These are phyloP conservation scores for Saccharum hybrid DNA, from an alignment of 202 grass and related monocot genomes.

Conservation along the genomic window DNA sequence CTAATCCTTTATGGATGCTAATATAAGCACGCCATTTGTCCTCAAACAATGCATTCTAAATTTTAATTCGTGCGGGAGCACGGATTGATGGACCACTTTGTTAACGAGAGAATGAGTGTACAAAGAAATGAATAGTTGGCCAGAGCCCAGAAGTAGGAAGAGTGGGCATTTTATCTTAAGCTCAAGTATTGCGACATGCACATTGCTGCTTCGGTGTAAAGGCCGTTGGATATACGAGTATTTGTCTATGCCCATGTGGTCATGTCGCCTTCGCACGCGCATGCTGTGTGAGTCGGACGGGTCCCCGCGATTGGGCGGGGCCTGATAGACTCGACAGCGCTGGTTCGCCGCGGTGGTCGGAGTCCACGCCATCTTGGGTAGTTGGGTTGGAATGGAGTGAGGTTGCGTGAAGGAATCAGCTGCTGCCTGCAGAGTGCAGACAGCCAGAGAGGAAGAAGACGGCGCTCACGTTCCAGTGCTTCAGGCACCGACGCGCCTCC, in stretches of 20 bases:
- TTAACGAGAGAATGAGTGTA: neutral
- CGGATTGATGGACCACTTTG: too few species aligned
- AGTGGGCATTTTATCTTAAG: neutral
- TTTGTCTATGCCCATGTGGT: neutral
- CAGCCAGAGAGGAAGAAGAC: constrained; percentile 1
- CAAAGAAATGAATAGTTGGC: too few species aligned
- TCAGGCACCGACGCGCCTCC: neutral
- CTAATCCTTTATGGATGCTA: neutral
- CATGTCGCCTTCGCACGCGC: neutral
- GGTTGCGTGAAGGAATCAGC: constrained; percentile 51
- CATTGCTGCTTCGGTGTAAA: neutral
- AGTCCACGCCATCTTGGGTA: constrained; percentile 11
- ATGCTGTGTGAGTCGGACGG: constrained; percentile 27
- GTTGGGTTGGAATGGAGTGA: neutral
- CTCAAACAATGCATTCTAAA: too few species aligned
- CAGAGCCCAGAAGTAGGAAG: too few species aligned
- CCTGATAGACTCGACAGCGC: constrained; percentile 16
- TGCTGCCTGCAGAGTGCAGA: neutral
- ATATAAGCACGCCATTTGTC: neutral
- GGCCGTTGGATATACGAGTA: neutral
- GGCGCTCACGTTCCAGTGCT: neutral
- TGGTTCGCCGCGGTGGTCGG: constrained; percentile 49
- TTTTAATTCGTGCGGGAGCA: too few species aligned
- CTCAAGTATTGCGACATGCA: neutral
- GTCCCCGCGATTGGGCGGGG: constrained; percentile 35